These are phyloP conservation scores for Teratosphaeria viscida DNA, from an alignment of 2,329 filamentous ascomycete species.

Conservation along the genomic window DNA sequence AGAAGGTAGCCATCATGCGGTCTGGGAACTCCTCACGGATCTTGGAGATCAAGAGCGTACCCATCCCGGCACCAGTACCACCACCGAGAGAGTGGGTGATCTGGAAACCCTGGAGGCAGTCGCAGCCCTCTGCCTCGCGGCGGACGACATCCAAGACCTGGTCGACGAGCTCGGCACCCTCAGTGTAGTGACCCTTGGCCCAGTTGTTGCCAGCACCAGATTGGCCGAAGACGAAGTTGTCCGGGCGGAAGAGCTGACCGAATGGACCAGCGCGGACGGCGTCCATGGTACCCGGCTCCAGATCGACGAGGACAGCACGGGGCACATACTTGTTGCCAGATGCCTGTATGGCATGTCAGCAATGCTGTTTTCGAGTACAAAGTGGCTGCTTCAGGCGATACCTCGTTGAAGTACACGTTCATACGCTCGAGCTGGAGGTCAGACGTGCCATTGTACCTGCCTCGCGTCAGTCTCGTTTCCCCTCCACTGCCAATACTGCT, in stretches of 20 bases:
- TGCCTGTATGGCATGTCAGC: slow-evolving; percentile 49
- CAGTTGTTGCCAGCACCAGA: slow-evolving; percentile 99
- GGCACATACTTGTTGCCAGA: slow-evolving; percentile 99
- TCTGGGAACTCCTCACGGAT: slow-evolving; percentile 99
- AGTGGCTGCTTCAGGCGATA: slow-evolving; percentile 27
- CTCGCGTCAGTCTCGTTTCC: slow-evolving; percentile 17
- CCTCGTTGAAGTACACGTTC: slow-evolving; percentile 99
- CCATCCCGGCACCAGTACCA: slow-evolving; percentile 99
- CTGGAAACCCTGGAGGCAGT: slow-evolving; percentile 99
- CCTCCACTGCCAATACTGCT: neutral
- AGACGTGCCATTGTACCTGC: slow-evolving; percentile 90
- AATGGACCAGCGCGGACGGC: slow-evolving; percentile 97
- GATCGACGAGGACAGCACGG: slow-evolving; percentile 96
- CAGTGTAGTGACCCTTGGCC: slow-evolving; percentile 99
- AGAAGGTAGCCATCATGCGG: slow-evolving; percentile 99
- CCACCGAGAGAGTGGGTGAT: slow-evolving; percentile 99
- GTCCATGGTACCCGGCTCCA: slow-evolving; percentile 99
- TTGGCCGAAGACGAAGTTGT: slow-evolving; percentile 99
- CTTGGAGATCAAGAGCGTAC: slow-evolving; percentile 98
- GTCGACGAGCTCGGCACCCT: slow-evolving; percentile 98
- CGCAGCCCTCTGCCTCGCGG: slow-evolving; percentile 95
- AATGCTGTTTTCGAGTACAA: slow-evolving; percentile 1
- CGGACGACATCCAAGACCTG: slow-evolving; percentile 96
- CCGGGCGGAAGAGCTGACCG: slow-evolving; percentile 97
- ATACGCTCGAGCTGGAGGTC: slow-evolving; percentile 99